Base-by-base conservation (phyloP, 345 rosid species). In the Cardamine chenopodiifolia region DNA sequence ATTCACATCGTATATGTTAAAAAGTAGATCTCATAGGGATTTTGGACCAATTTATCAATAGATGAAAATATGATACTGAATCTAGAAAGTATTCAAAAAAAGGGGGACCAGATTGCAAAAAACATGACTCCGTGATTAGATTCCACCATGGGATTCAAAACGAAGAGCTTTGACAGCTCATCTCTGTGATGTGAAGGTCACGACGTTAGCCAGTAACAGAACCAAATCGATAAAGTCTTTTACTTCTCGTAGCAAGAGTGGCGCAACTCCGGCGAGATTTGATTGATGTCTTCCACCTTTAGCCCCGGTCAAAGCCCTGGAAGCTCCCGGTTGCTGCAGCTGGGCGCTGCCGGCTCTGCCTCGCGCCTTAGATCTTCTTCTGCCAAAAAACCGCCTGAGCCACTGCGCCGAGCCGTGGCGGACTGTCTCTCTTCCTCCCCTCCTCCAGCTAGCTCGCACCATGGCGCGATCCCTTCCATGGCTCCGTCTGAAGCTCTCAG, bases 321-420 rank as follows among this genome's bases (percentile, higher is more conserved):
- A 50, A 85, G 90, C 81, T 82, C 84, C 32, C 79, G 97, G 79
- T 19, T 85, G 67, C 87, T 89, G 72, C 90, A 83, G 80, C 79
- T 80, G 0, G 78, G 74, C 45, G 77, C 66, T 20, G 75, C 73
- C 25, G 84, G 87, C 39, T 82, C 87, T 17, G 78, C 82, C 8
- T 87, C 96, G 45, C 84, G 99, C 53, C 83, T 90, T 78, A 92
- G 98, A 92, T 95, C 97, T 77, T 88, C 96, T 44, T 83, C 88
- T 4, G 62, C 82, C 9, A 92, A 83, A 82, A 92, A 92, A 81
- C 98, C 90, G 15, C 99, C 99, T 25, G 99, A 95, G 88, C 99
- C 98, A 8, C 83, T 95, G 60, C 96, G 96, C 20, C 87, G 97
- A 10, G 96, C 97, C 19, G 87, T 95, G 56, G 98, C 92, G 15